A percentile compares a stretch with the other conserved stretches of the same genome.
Conservation (phyloP, 2,329 filamentous ascomycete species). For the Clonostachys chloroleuca region DNA sequence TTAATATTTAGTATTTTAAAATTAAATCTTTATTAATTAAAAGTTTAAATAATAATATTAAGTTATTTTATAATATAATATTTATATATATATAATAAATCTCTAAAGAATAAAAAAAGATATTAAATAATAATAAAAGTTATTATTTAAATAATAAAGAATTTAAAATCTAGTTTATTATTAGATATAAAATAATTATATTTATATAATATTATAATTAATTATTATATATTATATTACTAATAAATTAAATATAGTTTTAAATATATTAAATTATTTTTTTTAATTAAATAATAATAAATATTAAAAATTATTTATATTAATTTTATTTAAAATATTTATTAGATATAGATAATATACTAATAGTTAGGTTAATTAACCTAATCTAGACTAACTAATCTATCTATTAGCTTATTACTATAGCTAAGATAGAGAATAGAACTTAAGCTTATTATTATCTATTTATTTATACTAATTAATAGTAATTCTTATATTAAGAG, state of each 20-base stretch:
- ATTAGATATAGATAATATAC: background rate
- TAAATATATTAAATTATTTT: background rate
- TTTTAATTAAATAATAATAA: background rate
- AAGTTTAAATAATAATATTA: too few species aligned
- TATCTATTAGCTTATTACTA: background rate
- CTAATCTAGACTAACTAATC: background rate
- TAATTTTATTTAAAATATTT: background rate
- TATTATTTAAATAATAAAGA: background rate
- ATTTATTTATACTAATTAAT: background rate
- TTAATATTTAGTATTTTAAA: too few species aligned
- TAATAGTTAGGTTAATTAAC: background rate
- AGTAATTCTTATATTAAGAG: background rate
- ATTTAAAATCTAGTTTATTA: background rate
- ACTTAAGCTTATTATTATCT: too few species aligned
- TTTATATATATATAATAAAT: background rate
- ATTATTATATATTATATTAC: background rate
- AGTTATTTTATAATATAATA: background rate
- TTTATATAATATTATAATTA: background rate
- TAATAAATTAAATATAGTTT: background rate
- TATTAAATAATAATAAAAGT: constrained; percentile 1
- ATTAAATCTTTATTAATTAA: too few species aligned
- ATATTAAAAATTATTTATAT: background rate
- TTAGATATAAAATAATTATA: background rate
- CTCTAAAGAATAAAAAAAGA: constrained; percentile 1
- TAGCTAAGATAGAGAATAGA: too few species aligned